These are phyloP conservation scores for Graphilbum ipis-grandicollis DNA, from an alignment of 2,329 filamentous ascomycete genomes.

Conservation along the genomic window DNA sequence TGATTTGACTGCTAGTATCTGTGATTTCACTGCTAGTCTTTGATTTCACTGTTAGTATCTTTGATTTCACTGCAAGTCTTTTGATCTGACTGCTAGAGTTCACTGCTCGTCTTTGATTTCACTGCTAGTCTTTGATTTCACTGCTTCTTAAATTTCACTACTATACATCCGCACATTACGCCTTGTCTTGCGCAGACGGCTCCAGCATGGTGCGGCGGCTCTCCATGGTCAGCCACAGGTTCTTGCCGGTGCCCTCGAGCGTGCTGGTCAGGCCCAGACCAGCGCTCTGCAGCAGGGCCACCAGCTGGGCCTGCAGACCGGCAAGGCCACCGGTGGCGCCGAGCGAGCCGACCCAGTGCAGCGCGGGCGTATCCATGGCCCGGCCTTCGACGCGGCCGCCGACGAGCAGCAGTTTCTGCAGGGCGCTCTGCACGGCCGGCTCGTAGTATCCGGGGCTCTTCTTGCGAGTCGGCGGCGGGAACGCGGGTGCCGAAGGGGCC, in stretches of 20 bases:
- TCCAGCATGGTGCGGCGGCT: conserved; percentile 64
- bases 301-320: conserved; percentile 64
- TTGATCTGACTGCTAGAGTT: too few species aligned
- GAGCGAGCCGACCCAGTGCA: conserved; percentile 53
- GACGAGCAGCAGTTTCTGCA: conserved; percentile 75
- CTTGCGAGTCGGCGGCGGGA: conserved; percentile 61
- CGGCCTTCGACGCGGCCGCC: conserved; percentile 76
- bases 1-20: too few species aligned
- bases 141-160: too few species aligned
- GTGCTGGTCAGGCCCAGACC: conserved; percentile 60
- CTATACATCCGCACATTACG: too few species aligned
- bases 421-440: conserved; percentile 54
- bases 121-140: too few species aligned
- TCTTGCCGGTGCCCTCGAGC: conserved; percentile 68
- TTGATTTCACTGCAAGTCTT: too few species aligned
- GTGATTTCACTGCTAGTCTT: too few species aligned
- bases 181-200: conserved; percentile 12
- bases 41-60: too few species aligned
- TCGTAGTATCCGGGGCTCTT: conserved; percentile 73
- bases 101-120: too few species aligned
- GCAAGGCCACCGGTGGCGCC: conserved; percentile 67
- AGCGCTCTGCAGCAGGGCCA: conserved; percentile 62
- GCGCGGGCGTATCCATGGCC: conserved; percentile 60
- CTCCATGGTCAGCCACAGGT: conserved; percentile 77
- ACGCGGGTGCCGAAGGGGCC: conserved; percentile 50